Evolutionary conservation across 352 stramenopile species (phyloP).

Genomic region (Plasmopara muralis): DNA sequence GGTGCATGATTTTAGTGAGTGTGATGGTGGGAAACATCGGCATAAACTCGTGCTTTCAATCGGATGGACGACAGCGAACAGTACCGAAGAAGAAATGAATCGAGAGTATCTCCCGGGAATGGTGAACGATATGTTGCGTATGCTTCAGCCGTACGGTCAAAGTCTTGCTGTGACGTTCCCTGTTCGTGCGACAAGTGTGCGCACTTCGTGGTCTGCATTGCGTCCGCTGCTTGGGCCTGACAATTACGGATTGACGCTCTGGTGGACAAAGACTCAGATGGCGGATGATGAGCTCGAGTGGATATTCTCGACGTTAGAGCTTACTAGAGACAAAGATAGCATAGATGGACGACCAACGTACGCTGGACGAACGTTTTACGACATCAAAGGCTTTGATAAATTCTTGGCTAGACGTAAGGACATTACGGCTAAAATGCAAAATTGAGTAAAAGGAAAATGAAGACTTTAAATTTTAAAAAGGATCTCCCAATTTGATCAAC

Average conservation of each 20-base stretch:
- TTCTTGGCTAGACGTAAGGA: conserved; percentile 33
- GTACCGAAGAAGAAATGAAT: conserved; percentile 40
- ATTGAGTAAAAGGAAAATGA: background rate
- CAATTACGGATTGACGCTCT: conserved; percentile 62
- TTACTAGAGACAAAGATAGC: conserved; percentile 1
- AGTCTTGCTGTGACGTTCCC: conserved; percentile 55
- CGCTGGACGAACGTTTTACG: conserved; percentile 56
- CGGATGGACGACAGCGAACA: conserved; percentile 61
- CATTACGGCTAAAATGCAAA: background rate
- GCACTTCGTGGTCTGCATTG: conserved; percentile 45
- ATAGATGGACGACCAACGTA: conserved; percentile 10
- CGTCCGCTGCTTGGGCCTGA: conserved; percentile 29
- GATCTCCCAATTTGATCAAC: too few species aligned
- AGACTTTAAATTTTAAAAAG: background rate
- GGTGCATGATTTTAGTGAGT: conserved; percentile 26
- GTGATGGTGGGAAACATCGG: conserved; percentile 24
- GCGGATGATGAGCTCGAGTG: conserved; percentile 46
- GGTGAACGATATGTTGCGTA: conserved; percentile 48
- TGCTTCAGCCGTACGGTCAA: conserved; percentile 36
- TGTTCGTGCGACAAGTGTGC: conserved; percentile 50
- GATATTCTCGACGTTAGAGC: conserved; percentile 36
- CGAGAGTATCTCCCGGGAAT: conserved; percentile 47
- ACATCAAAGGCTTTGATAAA: conserved; percentile 56
- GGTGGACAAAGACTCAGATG: conserved; percentile 59
- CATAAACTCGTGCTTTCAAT: conserved; percentile 70